Percentiles rank a stretch among this genome's conserved stretches.
These are phyloP conservation scores for Narthecium ossifragum DNA, from an alignment of 106 monocot species.

Conservation along the genomic window DNA sequence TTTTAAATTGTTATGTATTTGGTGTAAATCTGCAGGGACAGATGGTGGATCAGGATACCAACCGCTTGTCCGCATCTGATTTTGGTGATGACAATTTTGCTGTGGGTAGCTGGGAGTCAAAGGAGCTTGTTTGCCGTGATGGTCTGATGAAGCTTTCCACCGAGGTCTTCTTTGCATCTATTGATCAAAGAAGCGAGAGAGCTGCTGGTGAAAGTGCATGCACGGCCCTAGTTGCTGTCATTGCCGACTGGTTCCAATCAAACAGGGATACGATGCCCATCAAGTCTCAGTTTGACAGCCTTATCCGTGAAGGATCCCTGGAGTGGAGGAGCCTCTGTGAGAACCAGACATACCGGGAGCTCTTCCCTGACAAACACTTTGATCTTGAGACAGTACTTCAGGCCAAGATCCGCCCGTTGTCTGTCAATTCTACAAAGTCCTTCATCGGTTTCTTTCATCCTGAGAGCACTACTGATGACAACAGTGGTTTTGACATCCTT, in stretches of 20 bases:
- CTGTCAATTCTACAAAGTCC: slow-evolving; percentile 49
- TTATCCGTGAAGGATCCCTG: slow-evolving; percentile 76
- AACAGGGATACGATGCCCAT: slow-evolving; percentile 45
- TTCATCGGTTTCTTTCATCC: slow-evolving; percentile 93
- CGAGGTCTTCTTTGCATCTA: slow-evolving; percentile 80
- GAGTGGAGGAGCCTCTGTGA: slow-evolving; percentile 84
- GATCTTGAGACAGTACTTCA: slow-evolving; percentile 86
- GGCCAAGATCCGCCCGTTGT: slow-evolving; percentile 59
- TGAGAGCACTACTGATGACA: slow-evolving; percentile 29
- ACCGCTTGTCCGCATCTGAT: slow-evolving; percentile 28
- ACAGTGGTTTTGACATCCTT: slow-evolving; percentile 50
- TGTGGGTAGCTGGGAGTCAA: slow-evolving; percentile 71
- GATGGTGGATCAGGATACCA: slow-evolving; percentile 20
- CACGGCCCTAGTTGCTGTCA: slow-evolving; percentile 78
- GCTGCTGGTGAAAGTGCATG: slow-evolving; percentile 91
- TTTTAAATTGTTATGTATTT: no score
- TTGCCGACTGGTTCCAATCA: slow-evolving; percentile 71
- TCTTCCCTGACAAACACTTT: slow-evolving; percentile 81
- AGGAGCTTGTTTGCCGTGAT: slow-evolving; percentile 58
- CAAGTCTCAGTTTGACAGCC: slow-evolving; percentile 67
- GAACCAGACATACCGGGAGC: slow-evolving; percentile 24
- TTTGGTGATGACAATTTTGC: slow-evolving; percentile 74
- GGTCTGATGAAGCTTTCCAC: slow-evolving; percentile 55
- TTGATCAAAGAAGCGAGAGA: slow-evolving; percentile 78
- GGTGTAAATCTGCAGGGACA: slow-evolving; percentile 28